Conservation (phyloP, 1,284 basidiomycete genomes). For the Papiliotrema terrestris region DNA sequence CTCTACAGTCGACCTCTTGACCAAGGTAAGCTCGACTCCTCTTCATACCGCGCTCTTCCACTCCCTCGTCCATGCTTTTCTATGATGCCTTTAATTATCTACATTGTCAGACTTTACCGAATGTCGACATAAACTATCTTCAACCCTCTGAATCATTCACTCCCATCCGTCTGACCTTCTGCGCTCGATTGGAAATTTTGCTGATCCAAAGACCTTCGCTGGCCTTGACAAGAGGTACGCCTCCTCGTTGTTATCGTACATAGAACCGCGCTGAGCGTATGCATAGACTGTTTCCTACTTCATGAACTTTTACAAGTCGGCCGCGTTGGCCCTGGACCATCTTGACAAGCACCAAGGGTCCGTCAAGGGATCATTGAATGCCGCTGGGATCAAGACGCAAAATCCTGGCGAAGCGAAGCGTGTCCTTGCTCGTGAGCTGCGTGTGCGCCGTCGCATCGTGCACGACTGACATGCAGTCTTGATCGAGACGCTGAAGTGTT, state of each 20-base stretch:
- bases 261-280: slow-evolving; percentile 4
- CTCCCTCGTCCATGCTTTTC: not conserved
- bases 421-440: slow-evolving; percentile 43
- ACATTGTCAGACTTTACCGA: slow-evolving; percentile 48
- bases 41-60: not conserved
- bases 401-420: slow-evolving; percentile 68
- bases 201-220: not conserved
- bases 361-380: slow-evolving; percentile 53
- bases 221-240: slow-evolving; percentile 1
- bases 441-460: not conserved
- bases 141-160: slow-evolving; percentile 22
- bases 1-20: no score
- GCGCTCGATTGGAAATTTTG: not conserved
- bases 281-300: slow-evolving; percentile 6
- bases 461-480: slow-evolving; percentile 61
- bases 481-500: slow-evolving; percentile 90
- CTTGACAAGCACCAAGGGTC: slow-evolving; percentile 82
- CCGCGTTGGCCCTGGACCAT: slow-evolving; percentile 73
- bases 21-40: no score
- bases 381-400: slow-evolving; percentile 57
- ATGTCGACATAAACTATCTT: slow-evolving; percentile 28
- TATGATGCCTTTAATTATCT: slow-evolving; percentile 48
- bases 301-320: slow-evolving; percentile 94
- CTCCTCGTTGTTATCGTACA: not conserved
- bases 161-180: not conserved